Evolutionary conservation across 768 basidiomycete species (phyloP).

Genomic region (Collybia nuda): DNA sequence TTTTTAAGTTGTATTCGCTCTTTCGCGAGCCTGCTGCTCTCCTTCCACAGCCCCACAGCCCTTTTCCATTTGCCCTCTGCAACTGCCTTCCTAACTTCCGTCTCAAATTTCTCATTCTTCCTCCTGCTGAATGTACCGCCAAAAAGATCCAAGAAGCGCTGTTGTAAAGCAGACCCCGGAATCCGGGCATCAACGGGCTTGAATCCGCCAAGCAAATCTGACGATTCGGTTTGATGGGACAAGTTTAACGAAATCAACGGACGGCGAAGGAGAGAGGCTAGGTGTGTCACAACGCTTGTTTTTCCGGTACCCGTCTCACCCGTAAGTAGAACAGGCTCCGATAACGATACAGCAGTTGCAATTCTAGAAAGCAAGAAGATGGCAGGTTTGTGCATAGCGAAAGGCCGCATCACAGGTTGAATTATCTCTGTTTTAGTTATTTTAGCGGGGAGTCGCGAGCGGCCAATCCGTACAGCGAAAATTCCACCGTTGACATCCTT

Average conservation of each 20-base stretch:
- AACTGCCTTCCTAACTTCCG: conserved; percentile 78
- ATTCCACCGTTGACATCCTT: conserved; percentile 64
- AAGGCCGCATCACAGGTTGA: conserved; percentile 52
- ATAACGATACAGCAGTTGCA: conserved; percentile 64
- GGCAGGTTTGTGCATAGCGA: conserved; percentile 88
- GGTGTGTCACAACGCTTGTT: conserved; percentile 87
- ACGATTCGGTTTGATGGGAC: conserved; percentile 94
- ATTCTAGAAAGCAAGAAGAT: conserved; percentile 78
- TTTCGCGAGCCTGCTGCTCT: conserved; percentile 67
- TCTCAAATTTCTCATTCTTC: conserved; percentile 86
- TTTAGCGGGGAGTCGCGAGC: conserved; percentile 55
- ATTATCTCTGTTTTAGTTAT: conserved; percentile 33
- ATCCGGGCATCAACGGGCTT: conserved; percentile 91
- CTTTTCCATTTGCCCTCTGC: conserved; percentile 85
- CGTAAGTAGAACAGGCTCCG: conserved; percentile 86
- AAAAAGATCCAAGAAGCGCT: conserved; percentile 79
- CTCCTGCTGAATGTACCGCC: conserved; percentile 83
- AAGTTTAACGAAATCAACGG: conserved; percentile 88
- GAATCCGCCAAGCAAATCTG: conserved; percentile 92
- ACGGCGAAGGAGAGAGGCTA: conserved; percentile 74
- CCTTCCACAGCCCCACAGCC: conserved; percentile 80
- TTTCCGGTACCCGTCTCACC: conserved; percentile 99
- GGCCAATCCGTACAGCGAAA: conserved; percentile 59
- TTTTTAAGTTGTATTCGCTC: conserved; percentile 51
- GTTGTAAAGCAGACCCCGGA: conserved; percentile 69